A percentile compares a stretch with the other conserved stretches of the same genome.
phyloP scores from a whole-genome alignment of 805 yeast genomes.

The Candida yuanshanica region DNA sequence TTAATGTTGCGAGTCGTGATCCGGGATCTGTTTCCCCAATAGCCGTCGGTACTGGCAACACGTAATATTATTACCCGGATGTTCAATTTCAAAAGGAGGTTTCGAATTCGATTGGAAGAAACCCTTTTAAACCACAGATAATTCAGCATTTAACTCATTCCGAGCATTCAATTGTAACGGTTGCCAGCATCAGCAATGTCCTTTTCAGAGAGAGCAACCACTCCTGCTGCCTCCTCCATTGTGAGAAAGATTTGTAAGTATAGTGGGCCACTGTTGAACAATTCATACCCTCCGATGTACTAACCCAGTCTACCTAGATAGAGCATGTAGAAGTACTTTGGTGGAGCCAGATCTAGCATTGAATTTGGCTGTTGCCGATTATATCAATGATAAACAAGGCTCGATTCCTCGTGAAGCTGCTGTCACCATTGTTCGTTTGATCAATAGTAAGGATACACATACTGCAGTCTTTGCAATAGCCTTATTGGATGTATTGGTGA shows the following conservation, averaged over 20 bases:
- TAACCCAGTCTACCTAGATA: conserved; percentile 32
- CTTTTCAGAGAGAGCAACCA: conserved; percentile 20
- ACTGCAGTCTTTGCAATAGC: conserved; percentile 80
- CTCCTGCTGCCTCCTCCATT: conserved; percentile 25
- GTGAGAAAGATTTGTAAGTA: conserved; percentile 35
- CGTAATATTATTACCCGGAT: too few species aligned
- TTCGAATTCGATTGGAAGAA: too few species aligned
- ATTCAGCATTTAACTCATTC: too few species aligned
- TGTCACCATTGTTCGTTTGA: conserved; percentile 70
- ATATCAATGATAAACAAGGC: conserved; percentile 89
- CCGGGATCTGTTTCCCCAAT: too few species aligned
- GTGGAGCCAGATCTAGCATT: conserved; percentile 83
- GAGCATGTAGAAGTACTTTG: conserved; percentile 83
- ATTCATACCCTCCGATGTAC: not conserved
- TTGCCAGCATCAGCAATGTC: too few species aligned
- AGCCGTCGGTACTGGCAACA: too few species aligned
- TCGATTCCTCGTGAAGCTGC: conserved; percentile 84
- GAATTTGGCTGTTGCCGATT: conserved; percentile 89
- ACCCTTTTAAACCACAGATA: too few species aligned
- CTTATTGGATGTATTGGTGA: conserved; percentile 81
- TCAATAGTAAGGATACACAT: conserved; percentile 79
- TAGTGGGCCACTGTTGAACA: not conserved
- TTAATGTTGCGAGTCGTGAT: too few species aligned
- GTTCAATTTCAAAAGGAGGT: too few species aligned
- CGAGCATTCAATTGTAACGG: too few species aligned